These are phyloP conservation scores for Phaeotremella fagi DNA, from an alignment of 768 basidiomycete species.

Conservation along the genomic window DNA sequence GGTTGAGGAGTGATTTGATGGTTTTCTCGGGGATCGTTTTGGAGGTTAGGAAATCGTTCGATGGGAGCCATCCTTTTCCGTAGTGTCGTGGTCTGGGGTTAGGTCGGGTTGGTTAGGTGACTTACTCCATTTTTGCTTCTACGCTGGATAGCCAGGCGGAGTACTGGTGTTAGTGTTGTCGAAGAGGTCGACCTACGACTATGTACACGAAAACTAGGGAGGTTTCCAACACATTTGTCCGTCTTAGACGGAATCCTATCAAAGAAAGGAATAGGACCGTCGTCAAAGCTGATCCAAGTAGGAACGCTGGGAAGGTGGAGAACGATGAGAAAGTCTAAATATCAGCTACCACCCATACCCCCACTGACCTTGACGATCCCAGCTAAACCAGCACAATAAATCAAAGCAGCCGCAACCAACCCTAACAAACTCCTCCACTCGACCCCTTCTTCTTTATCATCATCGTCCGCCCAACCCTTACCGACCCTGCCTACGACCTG, in stretches of 20 bases:
- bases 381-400: slow-evolving; percentile 39
- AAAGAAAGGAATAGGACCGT: slow-evolving; percentile 83
- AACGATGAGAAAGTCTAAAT: slow-evolving; percentile 62
- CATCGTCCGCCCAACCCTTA: slow-evolving; percentile 48
- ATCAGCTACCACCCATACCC: neutral
- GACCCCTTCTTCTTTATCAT: slow-evolving; percentile 39
- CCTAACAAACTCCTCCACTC: slow-evolving; percentile 46
- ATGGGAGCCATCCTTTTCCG: slow-evolving; percentile 41
- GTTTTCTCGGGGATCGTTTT: slow-evolving; percentile 4
- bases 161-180: slow-evolving; percentile 26
- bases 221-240: slow-evolving; percentile 90
- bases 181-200: slow-evolving; percentile 49
- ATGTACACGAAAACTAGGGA: slow-evolving; percentile 80
- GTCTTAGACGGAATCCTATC: slow-evolving; percentile 80
- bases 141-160: slow-evolving; percentile 46
- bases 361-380: slow-evolving; percentile 38
- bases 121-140: slow-evolving; percentile 45
- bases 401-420: slow-evolving; percentile 35
- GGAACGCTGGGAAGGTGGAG: slow-evolving; percentile 75
- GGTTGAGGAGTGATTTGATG: neutral
- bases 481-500: slow-evolving; percentile 44
- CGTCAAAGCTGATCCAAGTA: slow-evolving; percentile 81
- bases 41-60: slow-evolving; percentile 9
- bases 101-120: neutral
- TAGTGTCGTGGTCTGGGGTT: slow-evolving; percentile 33